These are phyloP conservation scores for Backusella australiensis DNA, from an alignment of 192 early-diverging fungal species.

Conservation along the genomic window DNA sequence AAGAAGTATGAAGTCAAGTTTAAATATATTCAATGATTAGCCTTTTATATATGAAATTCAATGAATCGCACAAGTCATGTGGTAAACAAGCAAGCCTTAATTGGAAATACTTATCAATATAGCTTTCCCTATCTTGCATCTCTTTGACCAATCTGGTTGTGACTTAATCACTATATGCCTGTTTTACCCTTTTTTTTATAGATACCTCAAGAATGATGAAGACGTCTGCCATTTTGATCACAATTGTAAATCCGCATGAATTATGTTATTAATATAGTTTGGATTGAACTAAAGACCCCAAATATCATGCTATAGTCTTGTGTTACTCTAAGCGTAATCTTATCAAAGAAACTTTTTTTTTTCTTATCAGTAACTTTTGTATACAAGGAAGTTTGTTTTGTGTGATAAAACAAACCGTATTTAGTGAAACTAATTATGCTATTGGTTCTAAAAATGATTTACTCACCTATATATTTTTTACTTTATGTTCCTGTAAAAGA, in stretches of 20 bases:
- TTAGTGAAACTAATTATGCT: not conserved
- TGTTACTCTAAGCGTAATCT: not conserved
- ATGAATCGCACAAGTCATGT: not conserved
- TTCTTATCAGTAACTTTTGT: constrained; percentile 7
- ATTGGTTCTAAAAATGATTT: not conserved
- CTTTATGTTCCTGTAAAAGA: not conserved
- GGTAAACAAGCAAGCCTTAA: not conserved
- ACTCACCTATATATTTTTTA: not conserved
- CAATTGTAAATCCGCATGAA: not conserved
- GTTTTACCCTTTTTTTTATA: not conserved
- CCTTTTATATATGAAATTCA: not conserved
- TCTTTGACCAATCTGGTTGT: constrained; percentile 8
- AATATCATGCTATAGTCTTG: not conserved
- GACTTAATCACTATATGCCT: not conserved
- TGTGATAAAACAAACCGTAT: not conserved
- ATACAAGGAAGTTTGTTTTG: not conserved
- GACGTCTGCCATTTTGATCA: not conserved
- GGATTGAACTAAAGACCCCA: not conserved
- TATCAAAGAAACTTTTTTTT: not conserved
- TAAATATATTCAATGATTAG: not conserved
- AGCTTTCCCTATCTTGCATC: constrained; percentile 1
- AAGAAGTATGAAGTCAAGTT: not conserved
- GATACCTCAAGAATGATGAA: not conserved
- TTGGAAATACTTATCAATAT: not conserved
- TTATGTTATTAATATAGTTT: not conserved